A percentile compares a stretch with the other conserved stretches of the same genome.
phyloP scores from a whole-genome alignment of 805 yeast species.

The Hanseniaspora taiwanica region DNA sequence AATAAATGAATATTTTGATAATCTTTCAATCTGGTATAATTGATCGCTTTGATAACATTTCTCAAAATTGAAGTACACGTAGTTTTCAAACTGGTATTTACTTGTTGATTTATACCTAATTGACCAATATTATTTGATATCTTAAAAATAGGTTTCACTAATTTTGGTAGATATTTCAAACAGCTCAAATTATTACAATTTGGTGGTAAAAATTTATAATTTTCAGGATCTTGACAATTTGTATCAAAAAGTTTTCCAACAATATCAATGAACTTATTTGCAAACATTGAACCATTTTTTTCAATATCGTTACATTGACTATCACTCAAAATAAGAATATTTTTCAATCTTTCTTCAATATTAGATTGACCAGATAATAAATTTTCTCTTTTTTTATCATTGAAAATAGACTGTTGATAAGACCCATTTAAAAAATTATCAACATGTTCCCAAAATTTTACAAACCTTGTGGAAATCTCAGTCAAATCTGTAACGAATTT shows the following conservation, averaged over 20 bases:
- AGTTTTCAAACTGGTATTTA: constrained; percentile 26
- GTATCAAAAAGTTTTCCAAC: constrained; percentile 23
- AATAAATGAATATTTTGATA: constrained; percentile 27
- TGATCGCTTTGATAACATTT: constrained; percentile 33
- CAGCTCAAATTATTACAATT: constrained; percentile 50
- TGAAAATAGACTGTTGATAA: constrained; percentile 29
- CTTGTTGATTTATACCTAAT: constrained; percentile 27
- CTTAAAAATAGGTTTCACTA: constrained; percentile 31
- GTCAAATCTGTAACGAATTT: constrained; percentile 31
- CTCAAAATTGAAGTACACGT: constrained; percentile 28
- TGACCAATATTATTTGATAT: constrained; percentile 32
- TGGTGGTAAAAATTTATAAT: constrained; percentile 51
- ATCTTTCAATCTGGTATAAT: constrained; percentile 40
- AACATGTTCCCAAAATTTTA: constrained; percentile 42
- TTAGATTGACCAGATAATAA: constrained; percentile 17
- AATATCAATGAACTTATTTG: constrained; percentile 22
- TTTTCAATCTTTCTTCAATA: constrained; percentile 22
- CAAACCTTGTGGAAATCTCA: constrained; percentile 27
- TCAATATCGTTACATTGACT: constrained; percentile 31
- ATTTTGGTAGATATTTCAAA: constrained; percentile 34
- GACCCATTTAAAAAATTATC: constrained; percentile 39
- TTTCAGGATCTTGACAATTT: constrained; percentile 15
- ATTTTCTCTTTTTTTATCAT: constrained; percentile 27
- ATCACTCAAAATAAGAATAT: constrained; percentile 30
- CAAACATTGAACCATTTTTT: constrained; percentile 27